Evolutionary conservation across 192 early-diverging fungal species (phyloP).

Genomic region (Geranomyces michiganensis): DNA sequence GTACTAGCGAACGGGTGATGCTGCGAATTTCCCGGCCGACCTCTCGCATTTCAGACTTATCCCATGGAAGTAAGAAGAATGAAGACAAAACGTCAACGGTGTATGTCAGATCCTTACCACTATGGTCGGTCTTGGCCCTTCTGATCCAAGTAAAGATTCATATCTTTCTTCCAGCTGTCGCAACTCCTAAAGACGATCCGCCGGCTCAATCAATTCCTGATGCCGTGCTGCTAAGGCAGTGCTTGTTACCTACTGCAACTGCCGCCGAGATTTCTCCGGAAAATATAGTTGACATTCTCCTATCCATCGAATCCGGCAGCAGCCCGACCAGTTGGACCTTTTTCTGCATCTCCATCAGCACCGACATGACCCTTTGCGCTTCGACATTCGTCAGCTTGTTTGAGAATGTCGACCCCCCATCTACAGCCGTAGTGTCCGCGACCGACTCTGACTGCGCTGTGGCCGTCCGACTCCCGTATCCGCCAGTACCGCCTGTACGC

Average conservation of each 20-base stretch:
- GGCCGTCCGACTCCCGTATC: conserved; percentile 1
- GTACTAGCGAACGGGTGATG: conserved; percentile 41
- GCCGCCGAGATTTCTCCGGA: conserved; percentile 39
- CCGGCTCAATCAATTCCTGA: not conserved
- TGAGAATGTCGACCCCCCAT: conserved; percentile 23
- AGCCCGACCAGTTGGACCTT: conserved; percentile 52
- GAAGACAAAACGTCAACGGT: too few species aligned
- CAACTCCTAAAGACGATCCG: conserved; percentile 41
- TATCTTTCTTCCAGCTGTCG: conserved; percentile 48
- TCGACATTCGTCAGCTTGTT: conserved; percentile 59
- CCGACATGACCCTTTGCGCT: conserved; percentile 59
- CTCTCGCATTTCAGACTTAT: conserved; percentile 51
- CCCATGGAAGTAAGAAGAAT: not conserved
- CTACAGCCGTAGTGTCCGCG: not conserved
- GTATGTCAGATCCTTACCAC: not conserved
- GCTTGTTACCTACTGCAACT: conserved; percentile 42
- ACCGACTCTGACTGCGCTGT: conserved; percentile 1
- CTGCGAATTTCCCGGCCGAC: conserved; percentile 35
- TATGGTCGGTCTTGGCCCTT: not conserved
- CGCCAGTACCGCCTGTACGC: not conserved
- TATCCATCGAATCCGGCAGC: conserved; percentile 53
- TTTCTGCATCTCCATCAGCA: conserved; percentile 56
- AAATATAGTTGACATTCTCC: conserved; percentile 46
- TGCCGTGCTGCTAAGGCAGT: too few species aligned
- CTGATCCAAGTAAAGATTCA: conserved; percentile 29